Evolutionary conservation across 2,329 filamentous ascomycete genomes (phyloP), one percentile per base, ranked within the genome.

Genomic region (Colletotrichum sp.): DNA sequence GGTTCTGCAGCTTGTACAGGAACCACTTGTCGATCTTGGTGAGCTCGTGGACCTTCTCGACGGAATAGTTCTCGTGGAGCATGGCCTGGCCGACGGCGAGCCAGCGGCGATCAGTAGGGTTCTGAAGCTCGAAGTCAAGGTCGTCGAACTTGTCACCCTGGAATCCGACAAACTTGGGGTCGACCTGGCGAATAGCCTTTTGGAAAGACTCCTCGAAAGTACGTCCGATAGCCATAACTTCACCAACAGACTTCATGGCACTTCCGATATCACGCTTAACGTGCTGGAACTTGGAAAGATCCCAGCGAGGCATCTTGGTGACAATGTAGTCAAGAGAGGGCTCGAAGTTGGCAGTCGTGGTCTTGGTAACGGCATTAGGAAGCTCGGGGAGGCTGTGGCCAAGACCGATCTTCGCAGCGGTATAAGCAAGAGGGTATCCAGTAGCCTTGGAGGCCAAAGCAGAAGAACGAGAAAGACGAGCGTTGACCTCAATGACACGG

Each of bases 1-100:
- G 95, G 89, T 99, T 99, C 88, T 98, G 93, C 67, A 99, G 92
- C 91, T 99, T 99, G 92, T 98, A 92, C 81, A 99, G 88, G 90
- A 99, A 99, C 97, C 97, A 99, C 87, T 98, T 98, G 89, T 99
- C 97, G 82, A 99, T 99, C 91, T 98, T 98, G 87, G 94, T 98
- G 80, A 99, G 89, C 8, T 98, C 95, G 83, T 99, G 96, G 18
- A 99, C 90, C 84, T 91, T 93, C 79, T 99, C 96, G 63, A 98
- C 96, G 3, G 95, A 92, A 89, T 99, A 99, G 85, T 94, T 94
- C 87, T 98, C 96, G 88, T 99, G 96, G 79, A 98, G 92, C 95
- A 99, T 98, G 79, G 97, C 97, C 87, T 99, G 96, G 61, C 97
- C 96, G 82, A 99, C 96, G 78, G 97, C 97, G 81, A 99, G 91